Percentiles rank a stretch among this genome's conserved stretches.
phyloP scores from a whole-genome alignment of 1,284 basidiomycete species.

The Apiotrichum porosum region DNA sequence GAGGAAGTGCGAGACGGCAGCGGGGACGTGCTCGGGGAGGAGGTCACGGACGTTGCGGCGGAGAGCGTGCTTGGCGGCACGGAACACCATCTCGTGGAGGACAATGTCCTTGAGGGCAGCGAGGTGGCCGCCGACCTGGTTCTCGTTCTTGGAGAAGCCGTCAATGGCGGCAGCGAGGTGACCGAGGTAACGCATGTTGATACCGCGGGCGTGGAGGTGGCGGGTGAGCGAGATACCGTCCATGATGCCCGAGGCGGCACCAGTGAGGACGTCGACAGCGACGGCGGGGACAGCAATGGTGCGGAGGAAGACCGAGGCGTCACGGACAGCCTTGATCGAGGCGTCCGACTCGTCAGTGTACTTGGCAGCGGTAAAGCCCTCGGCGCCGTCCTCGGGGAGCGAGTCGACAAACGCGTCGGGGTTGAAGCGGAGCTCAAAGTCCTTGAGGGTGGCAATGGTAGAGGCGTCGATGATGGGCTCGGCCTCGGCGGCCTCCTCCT shows the following conservation, averaged over 20 bases:
- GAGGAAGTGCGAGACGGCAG: constrained; percentile 55
- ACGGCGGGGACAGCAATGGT: constrained; percentile 51
- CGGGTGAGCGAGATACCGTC: constrained; percentile 54
- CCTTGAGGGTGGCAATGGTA: constrained; percentile 32
- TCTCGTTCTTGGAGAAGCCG: constrained; percentile 43
- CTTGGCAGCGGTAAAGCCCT: constrained; percentile 24
- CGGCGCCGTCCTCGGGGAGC: constrained; percentile 11
- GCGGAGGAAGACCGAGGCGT: constrained; percentile 53
- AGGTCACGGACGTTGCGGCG: constrained; percentile 47
- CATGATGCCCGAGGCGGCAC: constrained; percentile 49
- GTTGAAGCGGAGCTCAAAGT: constrained; percentile 56
- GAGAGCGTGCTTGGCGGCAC: constrained; percentile 55
- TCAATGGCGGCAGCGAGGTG: constrained; percentile 48
- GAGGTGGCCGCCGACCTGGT: constrained; percentile 38
- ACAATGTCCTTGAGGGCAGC: constrained; percentile 46
- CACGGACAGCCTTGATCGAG: constrained; percentile 54
- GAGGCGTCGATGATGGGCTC: constrained; percentile 17
- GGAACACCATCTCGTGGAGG: constrained; percentile 56
- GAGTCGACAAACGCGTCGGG: constrained; percentile 56
- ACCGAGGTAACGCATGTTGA: constrained; percentile 59
- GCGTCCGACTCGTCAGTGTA: constrained; percentile 52
- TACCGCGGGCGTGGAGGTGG: constrained; percentile 54
- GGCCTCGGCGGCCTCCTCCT: constrained; percentile 17
- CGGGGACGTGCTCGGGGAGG: constrained; percentile 46
- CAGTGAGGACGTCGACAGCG: constrained; percentile 52